phyloP scores from a whole-genome alignment of 139 green algal species.

The Pleodorina starrii region DNA sequence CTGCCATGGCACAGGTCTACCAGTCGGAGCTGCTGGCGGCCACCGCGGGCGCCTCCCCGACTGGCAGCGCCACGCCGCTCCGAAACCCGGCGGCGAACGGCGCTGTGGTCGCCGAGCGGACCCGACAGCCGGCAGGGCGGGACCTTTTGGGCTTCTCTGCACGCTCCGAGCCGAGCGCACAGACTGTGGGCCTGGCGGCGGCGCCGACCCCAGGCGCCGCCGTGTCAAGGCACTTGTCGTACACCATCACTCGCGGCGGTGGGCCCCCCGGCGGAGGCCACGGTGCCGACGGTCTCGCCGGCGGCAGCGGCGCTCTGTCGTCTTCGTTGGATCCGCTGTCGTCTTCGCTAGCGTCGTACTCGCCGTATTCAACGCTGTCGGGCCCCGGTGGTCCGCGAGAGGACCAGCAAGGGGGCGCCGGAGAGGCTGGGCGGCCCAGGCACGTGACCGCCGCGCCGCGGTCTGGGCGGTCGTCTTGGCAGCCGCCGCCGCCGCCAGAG shows the following conservation, averaged over 20 bases:
- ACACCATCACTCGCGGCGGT: background rate
- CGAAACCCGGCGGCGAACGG: too few species aligned
- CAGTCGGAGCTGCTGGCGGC: conserved; percentile 33
- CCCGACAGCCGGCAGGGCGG: background rate
- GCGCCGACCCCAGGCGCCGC: background rate
- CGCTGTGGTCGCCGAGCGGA: background rate
- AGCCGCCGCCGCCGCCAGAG: background rate
- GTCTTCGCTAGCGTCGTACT: background rate
- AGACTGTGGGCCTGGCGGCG: background rate
- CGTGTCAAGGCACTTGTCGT: background rate
- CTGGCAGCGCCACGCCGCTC: background rate
- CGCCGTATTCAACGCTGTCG: background rate
- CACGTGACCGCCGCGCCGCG: too few species aligned
- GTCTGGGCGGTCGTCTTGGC: background rate
- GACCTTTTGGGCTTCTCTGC: background rate
- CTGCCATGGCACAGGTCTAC: conserved; percentile 31
- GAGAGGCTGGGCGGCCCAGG: too few species aligned
- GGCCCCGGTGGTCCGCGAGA: too few species aligned
- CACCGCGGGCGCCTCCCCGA: background rate
- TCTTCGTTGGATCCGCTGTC: background rate
- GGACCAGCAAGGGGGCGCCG: too few species aligned
- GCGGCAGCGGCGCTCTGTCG: background rate
- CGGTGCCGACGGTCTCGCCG: background rate
- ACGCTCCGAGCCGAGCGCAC: background rate
- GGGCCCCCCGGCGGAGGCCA: background rate